Percentiles rank a stretch among this genome's conserved stretches.
Evolutionary conservation across 495 filamentous ascomycete species (phyloP).

Genomic region (Tuber aestivum): DNA sequence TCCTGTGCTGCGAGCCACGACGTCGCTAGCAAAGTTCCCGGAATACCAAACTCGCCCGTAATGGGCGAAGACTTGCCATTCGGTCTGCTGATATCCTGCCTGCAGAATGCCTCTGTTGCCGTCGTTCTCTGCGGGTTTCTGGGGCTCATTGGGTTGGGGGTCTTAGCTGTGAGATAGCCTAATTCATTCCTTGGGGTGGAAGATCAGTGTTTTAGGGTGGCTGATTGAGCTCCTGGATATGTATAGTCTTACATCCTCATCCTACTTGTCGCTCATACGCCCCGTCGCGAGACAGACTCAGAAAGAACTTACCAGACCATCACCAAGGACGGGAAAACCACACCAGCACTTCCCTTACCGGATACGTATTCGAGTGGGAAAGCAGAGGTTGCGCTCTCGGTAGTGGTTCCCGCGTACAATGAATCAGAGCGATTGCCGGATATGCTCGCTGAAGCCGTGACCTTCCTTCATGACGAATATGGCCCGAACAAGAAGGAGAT

Average conservation of each 20-base stretch:
- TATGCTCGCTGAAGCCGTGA: conserved; percentile 86
- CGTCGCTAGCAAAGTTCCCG: conserved; percentile 17
- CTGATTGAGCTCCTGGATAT: not conserved
- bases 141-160: conserved; percentile 16
- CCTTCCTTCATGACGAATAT: conserved; percentile 70
- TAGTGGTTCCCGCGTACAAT: conserved; percentile 94
- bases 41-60: conserved; percentile 29
- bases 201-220: not conserved
- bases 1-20: not conserved
- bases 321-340: conserved; percentile 57
- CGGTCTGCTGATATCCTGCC: conserved; percentile 7
- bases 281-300: conserved; percentile 64
- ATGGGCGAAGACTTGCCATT: conserved; percentile 30
- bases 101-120: conserved; percentile 17
- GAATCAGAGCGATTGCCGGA: conserved; percentile 73
- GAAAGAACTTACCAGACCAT: conserved; percentile 84
- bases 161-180: conserved; percentile 20
- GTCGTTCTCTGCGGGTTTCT: conserved; percentile 14
- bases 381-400: conserved; percentile 65
- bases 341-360: conserved; percentile 58
- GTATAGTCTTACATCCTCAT: conserved; percentile 63
- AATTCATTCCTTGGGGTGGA: not conserved
- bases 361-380: conserved; percentile 44
- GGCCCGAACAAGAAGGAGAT: conserved; percentile 47
- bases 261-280: conserved; percentile 69